Conservation (phyloP, 768 basidiomycete species). For the Vararia minispora region DNA sequence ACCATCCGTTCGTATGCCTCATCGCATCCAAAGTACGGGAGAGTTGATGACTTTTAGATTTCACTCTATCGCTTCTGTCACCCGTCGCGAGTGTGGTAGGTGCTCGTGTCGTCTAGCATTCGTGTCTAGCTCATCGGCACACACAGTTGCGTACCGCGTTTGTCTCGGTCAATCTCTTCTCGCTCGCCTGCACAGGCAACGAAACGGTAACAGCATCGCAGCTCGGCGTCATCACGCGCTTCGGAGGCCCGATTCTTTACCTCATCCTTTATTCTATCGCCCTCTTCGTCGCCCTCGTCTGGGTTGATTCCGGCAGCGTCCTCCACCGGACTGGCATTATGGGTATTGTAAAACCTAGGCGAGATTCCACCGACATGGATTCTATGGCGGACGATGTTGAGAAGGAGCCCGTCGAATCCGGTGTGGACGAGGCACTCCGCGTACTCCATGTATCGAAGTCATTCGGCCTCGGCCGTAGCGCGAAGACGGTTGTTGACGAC, state of each 20-base stretch:
- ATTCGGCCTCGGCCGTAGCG: conserved; percentile 24
- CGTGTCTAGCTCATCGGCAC: neutral
- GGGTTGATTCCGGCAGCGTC: conserved; percentile 59
- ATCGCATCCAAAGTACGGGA: neutral
- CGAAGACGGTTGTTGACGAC: conserved; percentile 55
- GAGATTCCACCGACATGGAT: neutral
- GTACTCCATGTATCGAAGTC: conserved; percentile 54
- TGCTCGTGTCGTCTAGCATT: conserved; percentile 5
- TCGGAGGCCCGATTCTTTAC: conserved; percentile 68
- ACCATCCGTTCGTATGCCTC: conserved; percentile 35
- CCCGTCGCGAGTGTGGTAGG: conserved; percentile 62
- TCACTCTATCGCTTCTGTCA: conserved; percentile 52
- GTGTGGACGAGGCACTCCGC: conserved; percentile 49
- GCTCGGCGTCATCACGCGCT: conserved; percentile 44
- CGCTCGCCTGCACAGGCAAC: conserved; percentile 53
- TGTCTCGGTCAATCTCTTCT: conserved; percentile 72
- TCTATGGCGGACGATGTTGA: neutral
- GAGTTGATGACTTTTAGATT: conserved; percentile 28
- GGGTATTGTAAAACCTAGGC: neutral
- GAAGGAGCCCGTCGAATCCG: conserved; percentile 38
- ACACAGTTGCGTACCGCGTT: conserved; percentile 52
- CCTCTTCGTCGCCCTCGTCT: conserved; percentile 54
- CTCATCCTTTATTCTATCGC: conserved; percentile 49
- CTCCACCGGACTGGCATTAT: conserved; percentile 23
- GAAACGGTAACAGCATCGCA: conserved; percentile 33